These are phyloP conservation scores for Fragaria vesca DNA, from an alignment of 306 rosid genomes.

Conservation along the genomic window DNA sequence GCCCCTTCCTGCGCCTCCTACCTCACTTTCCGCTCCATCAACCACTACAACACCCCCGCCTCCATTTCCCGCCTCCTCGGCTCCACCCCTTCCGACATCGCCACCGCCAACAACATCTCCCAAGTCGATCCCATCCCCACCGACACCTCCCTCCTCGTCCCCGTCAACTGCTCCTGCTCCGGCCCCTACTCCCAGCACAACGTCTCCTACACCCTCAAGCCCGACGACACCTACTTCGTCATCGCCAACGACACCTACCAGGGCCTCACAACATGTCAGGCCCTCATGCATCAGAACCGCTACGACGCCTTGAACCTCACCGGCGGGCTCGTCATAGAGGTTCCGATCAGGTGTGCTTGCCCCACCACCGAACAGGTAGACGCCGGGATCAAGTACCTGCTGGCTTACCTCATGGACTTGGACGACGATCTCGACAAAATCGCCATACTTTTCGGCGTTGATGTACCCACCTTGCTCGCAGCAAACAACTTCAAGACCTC, in stretches of 20 bases:
- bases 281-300: slow-evolving; percentile 44
- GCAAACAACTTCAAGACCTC: slow-evolving; percentile 40
- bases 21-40: slow-evolving; percentile 59
- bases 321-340: slow-evolving; percentile 15
- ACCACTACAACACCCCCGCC: slow-evolving; percentile 32
- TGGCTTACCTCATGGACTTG: slow-evolving; percentile 38
- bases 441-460: slow-evolving; percentile 39
- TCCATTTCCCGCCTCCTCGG: slow-evolving; percentile 40
- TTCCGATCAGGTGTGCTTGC: slow-evolving; percentile 71
- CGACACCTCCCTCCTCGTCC: slow-evolving; percentile 38
- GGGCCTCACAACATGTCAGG: slow-evolving; percentile 68
- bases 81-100: slow-evolving; percentile 27
- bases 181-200: slow-evolving; percentile 47
- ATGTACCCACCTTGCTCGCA: slow-evolving; percentile 24
- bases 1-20: slow-evolving; percentile 42
- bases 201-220: slow-evolving; percentile 32
- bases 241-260: slow-evolving; percentile 60
- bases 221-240: slow-evolving; percentile 42
- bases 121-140: slow-evolving; percentile 32
- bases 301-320: slow-evolving; percentile 1
- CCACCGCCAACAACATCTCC: slow-evolving; percentile 52
- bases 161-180: slow-evolving; percentile 58
- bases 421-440: slow-evolving; percentile 38
- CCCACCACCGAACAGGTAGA: slow-evolving; percentile 43
- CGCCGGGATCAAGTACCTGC: slow-evolving; percentile 49